These are phyloP conservation scores for Aspergillus quadricinctus DNA, from an alignment of 2,329 filamentous ascomycete species.

Conservation along the genomic window DNA sequence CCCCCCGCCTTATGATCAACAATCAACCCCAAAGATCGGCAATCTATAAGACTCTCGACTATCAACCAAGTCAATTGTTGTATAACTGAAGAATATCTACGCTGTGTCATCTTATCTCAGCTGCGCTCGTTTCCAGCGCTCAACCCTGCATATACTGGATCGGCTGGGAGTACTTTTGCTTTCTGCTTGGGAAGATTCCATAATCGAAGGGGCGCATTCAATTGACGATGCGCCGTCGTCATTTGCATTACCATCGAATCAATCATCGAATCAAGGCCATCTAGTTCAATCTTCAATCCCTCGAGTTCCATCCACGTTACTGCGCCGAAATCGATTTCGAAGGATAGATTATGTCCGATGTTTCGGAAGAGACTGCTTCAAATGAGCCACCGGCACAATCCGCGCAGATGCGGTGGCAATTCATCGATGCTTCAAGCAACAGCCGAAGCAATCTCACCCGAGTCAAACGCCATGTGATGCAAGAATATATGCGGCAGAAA, in stretches of 20 bases:
- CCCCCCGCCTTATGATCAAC: background rate
- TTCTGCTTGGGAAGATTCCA: background rate
- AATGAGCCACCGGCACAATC: slow-evolving; percentile 5
- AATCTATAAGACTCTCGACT: background rate
- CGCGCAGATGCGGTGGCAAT: slow-evolving; percentile 31
- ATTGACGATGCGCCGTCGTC: background rate
- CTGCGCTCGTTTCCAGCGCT: background rate
- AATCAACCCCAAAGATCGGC: background rate
- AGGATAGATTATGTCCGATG: slow-evolving; percentile 13
- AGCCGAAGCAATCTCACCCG: slow-evolving; percentile 34
- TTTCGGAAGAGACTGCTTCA: slow-evolving; percentile 1
- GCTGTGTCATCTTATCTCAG: background rate
- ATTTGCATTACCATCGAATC: background rate
- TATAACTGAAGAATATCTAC: background rate
- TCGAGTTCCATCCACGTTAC: background rate
- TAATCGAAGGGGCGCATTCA: background rate
- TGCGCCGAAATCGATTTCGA: background rate
- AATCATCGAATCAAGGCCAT: background rate
- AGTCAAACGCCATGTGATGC: slow-evolving; percentile 43
- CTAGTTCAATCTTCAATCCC: background rate
- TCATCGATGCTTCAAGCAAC: slow-evolving; percentile 38
- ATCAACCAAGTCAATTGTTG: background rate
- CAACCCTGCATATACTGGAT: background rate
- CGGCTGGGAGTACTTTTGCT: background rate
- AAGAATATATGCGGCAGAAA: slow-evolving; percentile 40